Evolutionary conservation across 1,284 basidiomycete genomes (phyloP).

Genomic region (Dichomitus squalens): DNA sequence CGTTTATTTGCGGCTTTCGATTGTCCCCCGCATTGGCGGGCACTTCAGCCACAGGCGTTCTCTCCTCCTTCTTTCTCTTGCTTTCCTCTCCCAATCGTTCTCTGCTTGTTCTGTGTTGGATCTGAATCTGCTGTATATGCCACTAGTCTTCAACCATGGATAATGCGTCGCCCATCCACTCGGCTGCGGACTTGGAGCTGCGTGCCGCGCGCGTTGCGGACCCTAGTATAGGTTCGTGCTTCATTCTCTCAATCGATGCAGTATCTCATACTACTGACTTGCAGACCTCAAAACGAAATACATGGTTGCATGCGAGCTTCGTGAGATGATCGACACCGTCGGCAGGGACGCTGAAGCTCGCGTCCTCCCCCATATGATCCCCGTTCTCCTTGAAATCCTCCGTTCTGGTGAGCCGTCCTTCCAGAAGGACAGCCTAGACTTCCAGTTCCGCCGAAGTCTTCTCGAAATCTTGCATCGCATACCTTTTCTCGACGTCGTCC

Average conservation of each 20-base stretch:
- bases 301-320: constrained; percentile 75
- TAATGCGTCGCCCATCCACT: constrained; percentile 44
- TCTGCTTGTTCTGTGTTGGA: neutral
- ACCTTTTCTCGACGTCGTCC: constrained; percentile 80
- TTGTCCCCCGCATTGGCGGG: constrained; percentile 16
- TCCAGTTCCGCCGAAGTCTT: constrained; percentile 83
- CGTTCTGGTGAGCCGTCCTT: constrained; percentile 78
- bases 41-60: constrained; percentile 14
- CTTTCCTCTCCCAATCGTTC: neutral
- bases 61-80: neutral
- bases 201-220: constrained; percentile 73
- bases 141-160: constrained; percentile 37
- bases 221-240: constrained; percentile 60
- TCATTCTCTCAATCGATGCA: neutral
- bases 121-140: constrained; percentile 7
- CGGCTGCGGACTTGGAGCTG: constrained; percentile 65
- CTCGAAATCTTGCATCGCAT: constrained; percentile 90
- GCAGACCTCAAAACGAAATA: constrained; percentile 74
- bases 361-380: constrained; percentile 73
- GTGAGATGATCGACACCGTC: constrained; percentile 86
- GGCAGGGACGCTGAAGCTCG: constrained; percentile 82
- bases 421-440: constrained; percentile 81
- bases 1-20: constrained; percentile 18
- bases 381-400: constrained; percentile 80
- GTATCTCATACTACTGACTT: neutral